Base-by-base conservation (phyloP, 2,329 filamentous ascomycete genomes). In the Fusarium begoniae region DNA sequence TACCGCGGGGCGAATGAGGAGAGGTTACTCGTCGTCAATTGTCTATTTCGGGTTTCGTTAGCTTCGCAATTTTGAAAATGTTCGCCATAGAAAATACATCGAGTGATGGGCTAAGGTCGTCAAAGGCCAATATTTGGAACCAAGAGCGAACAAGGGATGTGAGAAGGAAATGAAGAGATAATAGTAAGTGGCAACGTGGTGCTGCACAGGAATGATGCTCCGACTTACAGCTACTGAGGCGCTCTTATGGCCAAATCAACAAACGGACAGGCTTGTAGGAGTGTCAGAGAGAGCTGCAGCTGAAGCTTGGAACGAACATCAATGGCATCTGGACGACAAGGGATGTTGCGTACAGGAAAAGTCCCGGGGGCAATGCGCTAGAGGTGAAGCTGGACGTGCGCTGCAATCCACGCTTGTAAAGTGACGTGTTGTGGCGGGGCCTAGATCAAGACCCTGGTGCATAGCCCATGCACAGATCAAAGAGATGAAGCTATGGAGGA, bases 31-130 rank as follows among this genome's bases (percentile, higher is more conserved):
- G 65, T 87, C 86, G 80, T 89, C 89, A 81, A 92, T 88, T 79
- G 87, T 85, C 82, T 90, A 85, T 83, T 91, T 82, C 91, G 89
- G 83, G 88, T 85, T 81, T 86, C 84, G 83, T 91, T 89, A 85
- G 87, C 83, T 81, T 84, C 79, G 78, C 10, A 40, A 37, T 37
- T 44, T 87, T 86, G 67, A 89, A 79, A 84, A 84, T 84, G 86
- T 85, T 64, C 20, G 28, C 32, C 26, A 24, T 32, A 26, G 15
- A 45, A 60, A 37, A 53, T 20, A 30, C 28, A 30, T 17, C n/a
- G 30, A 30, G 53, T 35, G 10, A n/a, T 50, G 50, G 41, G 26
- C 32, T 15, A 26, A 37, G 55, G 44, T 30, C 30, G 6, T 38
- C n/a, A 30, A 28, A 37, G 58, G 53, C 24, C 26, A 11, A 44